A percentile compares a stretch with the other conserved stretches of the same genome.
Conservation (phyloP, 1,284 basidiomycete genomes). For the Xerocomus cyaneibrunnescens region DNA sequence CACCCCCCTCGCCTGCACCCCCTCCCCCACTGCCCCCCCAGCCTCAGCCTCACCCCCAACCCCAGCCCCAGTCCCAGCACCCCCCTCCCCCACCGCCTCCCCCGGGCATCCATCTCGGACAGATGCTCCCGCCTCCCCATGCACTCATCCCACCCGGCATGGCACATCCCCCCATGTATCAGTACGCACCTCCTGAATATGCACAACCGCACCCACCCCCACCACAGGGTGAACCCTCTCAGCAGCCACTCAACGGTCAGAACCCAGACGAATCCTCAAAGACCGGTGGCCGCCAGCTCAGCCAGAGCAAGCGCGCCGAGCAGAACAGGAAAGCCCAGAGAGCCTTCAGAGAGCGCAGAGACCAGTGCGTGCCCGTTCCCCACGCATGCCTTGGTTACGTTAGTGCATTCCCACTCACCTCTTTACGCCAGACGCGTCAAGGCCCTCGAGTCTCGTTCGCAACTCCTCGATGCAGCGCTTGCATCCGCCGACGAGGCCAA, state of each 20-base stretch:
- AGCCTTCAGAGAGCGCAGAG: constrained; percentile 79
- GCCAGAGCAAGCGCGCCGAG: constrained; percentile 78
- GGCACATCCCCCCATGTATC: constrained; percentile 33
- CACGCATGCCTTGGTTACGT: constrained; percentile 3
- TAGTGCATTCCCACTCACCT: constrained; percentile 13
- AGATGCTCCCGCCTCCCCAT: constrained; percentile 52
- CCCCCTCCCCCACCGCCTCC: constrained; percentile 4
- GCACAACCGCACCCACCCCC: constrained; percentile 32
- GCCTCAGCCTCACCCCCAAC: constrained; percentile 35
- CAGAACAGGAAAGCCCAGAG: constrained; percentile 86
- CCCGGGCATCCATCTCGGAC: constrained; percentile 39
- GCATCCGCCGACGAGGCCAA: constrained; percentile 83
- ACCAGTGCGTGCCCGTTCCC: constrained; percentile 56
- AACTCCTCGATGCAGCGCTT: constrained; percentile 76
- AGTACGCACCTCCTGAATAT: constrained; percentile 38
- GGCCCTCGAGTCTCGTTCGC: constrained; percentile 76
- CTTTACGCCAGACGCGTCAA: constrained; percentile 67
- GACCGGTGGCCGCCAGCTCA: constrained; percentile 52
- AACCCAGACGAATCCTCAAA: constrained; percentile 16
- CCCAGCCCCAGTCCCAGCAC: constrained; percentile 30
- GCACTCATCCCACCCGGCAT: constrained; percentile 48
- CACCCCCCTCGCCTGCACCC: constrained; percentile 37
- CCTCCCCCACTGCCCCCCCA: constrained; percentile 23
- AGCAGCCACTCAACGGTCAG: constrained; percentile 31
- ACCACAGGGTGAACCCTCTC: constrained; percentile 34